Percentiles rank a stretch among this genome's conserved stretches.
These are phyloP conservation scores for Hypocrella siamensis DNA, from an alignment of 2,329 filamentous ascomycete genomes.

Conservation along the genomic window DNA sequence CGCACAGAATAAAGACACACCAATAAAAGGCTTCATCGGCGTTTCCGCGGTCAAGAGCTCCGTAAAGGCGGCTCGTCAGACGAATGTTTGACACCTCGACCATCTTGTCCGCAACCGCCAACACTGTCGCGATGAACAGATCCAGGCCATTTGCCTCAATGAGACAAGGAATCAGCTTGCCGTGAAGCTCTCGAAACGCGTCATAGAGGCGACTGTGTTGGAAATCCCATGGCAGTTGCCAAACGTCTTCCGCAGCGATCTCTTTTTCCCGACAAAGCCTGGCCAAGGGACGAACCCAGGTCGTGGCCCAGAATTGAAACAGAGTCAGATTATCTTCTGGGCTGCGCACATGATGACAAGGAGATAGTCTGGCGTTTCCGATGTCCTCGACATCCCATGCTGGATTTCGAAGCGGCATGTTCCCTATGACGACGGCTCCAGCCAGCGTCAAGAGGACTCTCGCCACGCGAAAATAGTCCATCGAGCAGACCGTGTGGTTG, in stretches of 20 bases:
- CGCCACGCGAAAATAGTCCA: constrained; percentile 10
- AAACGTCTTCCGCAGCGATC: constrained; percentile 66
- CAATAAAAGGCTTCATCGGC: constrained; percentile 17
- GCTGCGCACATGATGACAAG: constrained; percentile 35
- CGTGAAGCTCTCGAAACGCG: constrained; percentile 55
- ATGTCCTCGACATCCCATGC: constrained; percentile 17
- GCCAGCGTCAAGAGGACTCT: constrained; percentile 10
- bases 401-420: constrained; percentile 22
- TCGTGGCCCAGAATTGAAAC: constrained; percentile 74
- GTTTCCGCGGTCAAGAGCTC: constrained; percentile 14
- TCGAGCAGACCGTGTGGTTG: constrained; percentile 6
- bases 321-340: constrained; percentile 66
- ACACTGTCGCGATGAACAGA: constrained; percentile 47
- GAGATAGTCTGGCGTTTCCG: constrained; percentile 11
- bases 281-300: constrained; percentile 68
- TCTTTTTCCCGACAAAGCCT: constrained; percentile 45
- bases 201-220: constrained; percentile 64
- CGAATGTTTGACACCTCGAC: constrained; percentile 22
- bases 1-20: constrained; percentile 18
- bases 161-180: constrained; percentile 55
- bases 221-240: constrained; percentile 65
- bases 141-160: constrained; percentile 67
- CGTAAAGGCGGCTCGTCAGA: constrained; percentile 20
- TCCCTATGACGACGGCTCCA: constrained; percentile 15
- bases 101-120: constrained; percentile 40